These are phyloP conservation scores for Tetradesmus obliquus DNA, from an alignment of 139 green algal genomes.

Conservation along the genomic window DNA sequence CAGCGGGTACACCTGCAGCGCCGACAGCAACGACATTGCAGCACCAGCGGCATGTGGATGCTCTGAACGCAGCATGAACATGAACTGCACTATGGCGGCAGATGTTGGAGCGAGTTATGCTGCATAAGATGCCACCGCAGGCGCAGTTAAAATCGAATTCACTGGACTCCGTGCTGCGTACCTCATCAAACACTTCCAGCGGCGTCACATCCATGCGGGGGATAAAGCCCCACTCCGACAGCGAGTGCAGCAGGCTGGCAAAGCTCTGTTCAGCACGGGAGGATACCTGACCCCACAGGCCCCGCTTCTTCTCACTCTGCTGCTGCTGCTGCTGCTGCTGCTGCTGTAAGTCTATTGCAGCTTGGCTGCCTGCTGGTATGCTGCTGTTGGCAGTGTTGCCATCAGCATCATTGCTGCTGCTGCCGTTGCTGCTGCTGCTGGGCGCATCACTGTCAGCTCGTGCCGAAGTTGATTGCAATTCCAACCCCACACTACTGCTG, in stretches of 20 bases:
- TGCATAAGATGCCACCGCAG: too few species aligned
- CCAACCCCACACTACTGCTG: conserved; percentile 5
- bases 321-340: not conserved
- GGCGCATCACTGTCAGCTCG: too few species aligned
- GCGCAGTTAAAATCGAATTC: too few species aligned
- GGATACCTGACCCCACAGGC: not conserved
- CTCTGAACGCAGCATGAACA: not conserved
- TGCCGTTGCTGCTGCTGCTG: conserved; percentile 23
- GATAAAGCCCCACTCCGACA: conserved; percentile 60
- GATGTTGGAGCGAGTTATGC: too few species aligned
- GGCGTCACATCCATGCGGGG: conserved; percentile 55
- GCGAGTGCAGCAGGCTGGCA: conserved; percentile 30
- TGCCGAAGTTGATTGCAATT: not conserved
- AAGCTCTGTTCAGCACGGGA: not conserved
- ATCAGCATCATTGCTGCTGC: not conserved
- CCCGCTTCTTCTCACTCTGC: not conserved
- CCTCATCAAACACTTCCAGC: conserved; percentile 51
- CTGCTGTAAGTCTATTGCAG: not conserved
- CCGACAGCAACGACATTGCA: not conserved
- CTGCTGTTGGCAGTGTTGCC: not conserved
- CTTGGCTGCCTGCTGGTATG: not conserved
- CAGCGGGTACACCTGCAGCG: conserved; percentile 14
- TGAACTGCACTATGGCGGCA: not conserved
- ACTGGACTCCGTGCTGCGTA: not conserved
- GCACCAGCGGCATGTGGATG: too few species aligned